phyloP scores from a whole-genome alignment of 768 basidiomycete genomes.

The Leccinum variicolor region DNA sequence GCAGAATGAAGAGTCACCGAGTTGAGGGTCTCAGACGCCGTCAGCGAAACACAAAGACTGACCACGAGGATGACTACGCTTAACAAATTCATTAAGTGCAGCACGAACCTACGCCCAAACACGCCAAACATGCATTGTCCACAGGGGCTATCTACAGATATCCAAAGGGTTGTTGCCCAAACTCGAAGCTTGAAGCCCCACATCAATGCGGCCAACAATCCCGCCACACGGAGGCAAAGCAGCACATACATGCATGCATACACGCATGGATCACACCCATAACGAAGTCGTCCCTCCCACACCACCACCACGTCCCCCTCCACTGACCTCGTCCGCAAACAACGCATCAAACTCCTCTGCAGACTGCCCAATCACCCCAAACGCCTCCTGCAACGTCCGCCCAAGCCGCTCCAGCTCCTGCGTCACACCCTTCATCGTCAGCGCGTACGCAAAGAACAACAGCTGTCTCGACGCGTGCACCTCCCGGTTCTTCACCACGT shows the following conservation, averaged over 20 bases:
- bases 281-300: not conserved
- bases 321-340: slow-evolving; percentile 39
- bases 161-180: not conserved
- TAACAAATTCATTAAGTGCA: slow-evolving; percentile 5
- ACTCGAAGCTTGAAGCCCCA: not conserved
- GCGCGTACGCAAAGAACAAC: slow-evolving; percentile 90
- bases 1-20: not conserved
- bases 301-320: not conserved
- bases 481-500: slow-evolving; percentile 84
- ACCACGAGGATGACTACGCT: slow-evolving; percentile 7
- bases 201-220: slow-evolving; percentile 4
- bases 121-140: slow-evolving; percentile 6
- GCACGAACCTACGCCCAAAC: not conserved
- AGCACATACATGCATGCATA: not conserved
- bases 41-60: not conserved
- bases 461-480: slow-evolving; percentile 81
- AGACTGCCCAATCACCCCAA: slow-evolving; percentile 87
- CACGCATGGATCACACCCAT: slow-evolving; percentile 14
- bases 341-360: slow-evolving; percentile 80
- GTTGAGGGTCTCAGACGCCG: not conserved
- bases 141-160: not conserved
- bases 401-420: slow-evolving; percentile 85
- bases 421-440: slow-evolving; percentile 94
- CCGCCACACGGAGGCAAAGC: not conserved
- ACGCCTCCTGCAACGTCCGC: slow-evolving; percentile 76